A percentile compares a stretch with the other conserved stretches of the same genome.
Conservation (phyloP, 164 flowering plant species). For the Nymphaea colorata region DNA sequence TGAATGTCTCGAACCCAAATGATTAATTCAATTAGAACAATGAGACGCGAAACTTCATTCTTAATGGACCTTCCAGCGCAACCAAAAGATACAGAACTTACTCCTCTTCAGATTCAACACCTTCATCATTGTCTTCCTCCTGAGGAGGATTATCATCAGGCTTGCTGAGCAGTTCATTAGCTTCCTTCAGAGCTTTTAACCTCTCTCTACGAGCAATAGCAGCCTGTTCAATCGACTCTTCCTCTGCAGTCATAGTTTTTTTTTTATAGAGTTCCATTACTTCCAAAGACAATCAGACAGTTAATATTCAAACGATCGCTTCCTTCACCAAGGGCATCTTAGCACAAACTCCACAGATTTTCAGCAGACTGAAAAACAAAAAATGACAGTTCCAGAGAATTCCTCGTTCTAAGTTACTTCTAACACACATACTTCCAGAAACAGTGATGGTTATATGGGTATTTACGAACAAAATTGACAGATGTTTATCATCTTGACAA, state of each 20-base stretch:
- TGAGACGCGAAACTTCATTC: background rate
- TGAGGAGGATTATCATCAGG: slow-evolving; percentile 40
- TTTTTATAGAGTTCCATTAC: background rate
- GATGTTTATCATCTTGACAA: no score
- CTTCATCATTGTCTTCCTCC: slow-evolving; percentile 13
- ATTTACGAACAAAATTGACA: no score
- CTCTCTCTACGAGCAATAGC: slow-evolving; percentile 71
- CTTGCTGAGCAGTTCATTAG: slow-evolving; percentile 47
- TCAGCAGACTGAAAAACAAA: no score
- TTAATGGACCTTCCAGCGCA: background rate
- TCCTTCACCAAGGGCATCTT: no score
- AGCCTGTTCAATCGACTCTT: slow-evolving; percentile 61
- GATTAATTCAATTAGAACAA: background rate
- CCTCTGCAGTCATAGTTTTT: slow-evolving; percentile 40
- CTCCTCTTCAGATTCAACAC: slow-evolving; percentile 21
- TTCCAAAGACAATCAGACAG: no score
- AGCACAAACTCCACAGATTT: no score
- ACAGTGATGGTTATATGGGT: no score
- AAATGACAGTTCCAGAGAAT: no score
- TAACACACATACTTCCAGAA: no score
- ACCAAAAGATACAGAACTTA: slow-evolving; percentile 15
- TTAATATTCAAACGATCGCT: no score
- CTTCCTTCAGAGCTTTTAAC: slow-evolving; percentile 72
- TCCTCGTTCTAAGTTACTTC: no score
- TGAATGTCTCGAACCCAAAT: no score